phyloP scores from a whole-genome alignment of 2,329 filamentous ascomycete species.

The Nothophoma quercina region DNA sequence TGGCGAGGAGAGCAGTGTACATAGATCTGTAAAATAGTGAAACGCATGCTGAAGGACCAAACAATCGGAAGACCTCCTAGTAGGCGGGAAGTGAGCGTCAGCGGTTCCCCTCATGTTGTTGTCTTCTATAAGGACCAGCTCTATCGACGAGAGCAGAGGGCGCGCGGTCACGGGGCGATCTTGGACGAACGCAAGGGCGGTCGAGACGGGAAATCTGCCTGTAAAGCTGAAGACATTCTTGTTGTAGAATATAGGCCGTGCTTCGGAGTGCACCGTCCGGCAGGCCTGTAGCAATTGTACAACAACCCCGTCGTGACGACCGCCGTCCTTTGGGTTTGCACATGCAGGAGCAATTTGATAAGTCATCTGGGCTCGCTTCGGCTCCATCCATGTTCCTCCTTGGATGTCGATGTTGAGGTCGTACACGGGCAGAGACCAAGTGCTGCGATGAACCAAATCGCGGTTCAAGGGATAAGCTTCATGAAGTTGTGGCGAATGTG shows the following conservation, averaged over 20 bases:
- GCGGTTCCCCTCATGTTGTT: conserved; percentile 26
- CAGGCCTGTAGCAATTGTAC: conserved; percentile 27
- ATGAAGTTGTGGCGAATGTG: conserved; percentile 12
- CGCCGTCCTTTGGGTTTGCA: background rate
- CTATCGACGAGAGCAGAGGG: conserved; percentile 22
- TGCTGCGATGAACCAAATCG: conserved; percentile 16
- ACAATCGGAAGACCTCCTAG: conserved; percentile 25
- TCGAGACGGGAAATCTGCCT: conserved; percentile 28
- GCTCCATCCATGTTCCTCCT: conserved; percentile 17
- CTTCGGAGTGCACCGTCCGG: conserved; percentile 32
- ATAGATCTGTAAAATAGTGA: conserved; percentile 32
- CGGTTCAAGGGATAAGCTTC: conserved; percentile 18
- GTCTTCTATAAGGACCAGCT: conserved; percentile 28
- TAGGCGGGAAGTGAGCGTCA: conserved; percentile 23
- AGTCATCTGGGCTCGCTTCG: conserved; percentile 27
- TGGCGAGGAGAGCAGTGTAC: conserved; percentile 28
- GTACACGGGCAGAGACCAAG: conserved; percentile 28
- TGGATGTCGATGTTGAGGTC: conserved; percentile 23
- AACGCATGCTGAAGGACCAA: conserved; percentile 29
- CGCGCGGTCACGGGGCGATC: conserved; percentile 28
- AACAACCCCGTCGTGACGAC: conserved; percentile 4
- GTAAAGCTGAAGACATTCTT: conserved; percentile 35
- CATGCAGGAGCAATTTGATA: conserved; percentile 23
- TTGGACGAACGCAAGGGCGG: conserved; percentile 32
- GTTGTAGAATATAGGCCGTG: conserved; percentile 30